Evolutionary conservation across 257 asterid species (phyloP).

Genomic region (Ehretia macrophylla): DNA sequence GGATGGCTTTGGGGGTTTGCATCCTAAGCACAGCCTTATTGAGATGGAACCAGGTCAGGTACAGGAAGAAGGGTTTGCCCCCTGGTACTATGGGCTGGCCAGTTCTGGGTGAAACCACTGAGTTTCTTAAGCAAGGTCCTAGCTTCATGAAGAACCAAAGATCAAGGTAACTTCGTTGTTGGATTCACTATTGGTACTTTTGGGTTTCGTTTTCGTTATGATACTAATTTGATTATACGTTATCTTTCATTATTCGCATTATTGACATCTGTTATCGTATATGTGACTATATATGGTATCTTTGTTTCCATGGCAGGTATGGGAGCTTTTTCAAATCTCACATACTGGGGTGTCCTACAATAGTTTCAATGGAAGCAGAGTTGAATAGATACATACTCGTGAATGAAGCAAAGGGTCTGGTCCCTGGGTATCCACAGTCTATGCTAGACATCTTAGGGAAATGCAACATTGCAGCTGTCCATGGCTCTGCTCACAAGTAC

Average conservation of each 20-base stretch:
- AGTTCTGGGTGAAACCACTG: conserved; percentile 93
- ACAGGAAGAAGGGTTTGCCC: conserved; percentile 77
- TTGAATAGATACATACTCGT: conserved; percentile 58
- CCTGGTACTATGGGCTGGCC: conserved; percentile 99
- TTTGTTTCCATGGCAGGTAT: conserved; percentile 34
- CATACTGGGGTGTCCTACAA: conserved; percentile 74
- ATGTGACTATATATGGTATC: background rate
- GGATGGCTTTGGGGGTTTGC: conserved; percentile 57
- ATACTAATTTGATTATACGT: too few species aligned
- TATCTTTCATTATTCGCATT: too few species aligned
- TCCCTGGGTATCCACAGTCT: conserved; percentile 90
- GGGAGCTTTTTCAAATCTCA: conserved; percentile 82
- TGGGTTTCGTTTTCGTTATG: too few species aligned
- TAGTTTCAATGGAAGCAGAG: conserved; percentile 83
- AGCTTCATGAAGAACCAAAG: conserved; percentile 86
- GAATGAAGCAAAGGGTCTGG: conserved; percentile 69
- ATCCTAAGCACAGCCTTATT: conserved; percentile 62
- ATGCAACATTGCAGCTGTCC: conserved; percentile 65
- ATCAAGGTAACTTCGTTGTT: conserved; percentile 70
- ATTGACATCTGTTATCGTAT: too few species aligned
- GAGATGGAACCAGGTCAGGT: conserved; percentile 84
- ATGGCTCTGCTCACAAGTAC: conserved; percentile 59
- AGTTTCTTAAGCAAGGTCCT: conserved; percentile 93
- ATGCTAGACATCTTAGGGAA: conserved; percentile 76
- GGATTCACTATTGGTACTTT: conserved; percentile 13